Evolutionary conservation across 139 green algal species (phyloP).

Genomic region (Coelastrella sp.): DNA sequence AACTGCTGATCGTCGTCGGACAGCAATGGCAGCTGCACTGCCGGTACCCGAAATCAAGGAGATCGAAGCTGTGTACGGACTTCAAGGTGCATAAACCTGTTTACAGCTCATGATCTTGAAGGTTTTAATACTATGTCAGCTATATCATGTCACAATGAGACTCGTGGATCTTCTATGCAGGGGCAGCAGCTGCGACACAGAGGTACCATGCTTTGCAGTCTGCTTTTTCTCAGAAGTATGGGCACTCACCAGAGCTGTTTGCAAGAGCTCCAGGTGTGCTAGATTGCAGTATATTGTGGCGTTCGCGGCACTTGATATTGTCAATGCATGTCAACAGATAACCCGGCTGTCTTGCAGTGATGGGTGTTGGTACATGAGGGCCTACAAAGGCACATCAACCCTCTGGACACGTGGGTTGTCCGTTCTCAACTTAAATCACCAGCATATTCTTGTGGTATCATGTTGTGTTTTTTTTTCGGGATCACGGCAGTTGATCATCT

Average conservation of each 20-base stretch:
- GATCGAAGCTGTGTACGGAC: constrained; percentile 62
- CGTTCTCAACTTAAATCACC: too few relatives aligned
- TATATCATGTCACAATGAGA: neutral
- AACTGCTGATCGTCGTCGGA: neutral
- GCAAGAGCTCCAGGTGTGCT: constrained; percentile 73
- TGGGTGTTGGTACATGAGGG: too few relatives aligned
- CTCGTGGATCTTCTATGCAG: neutral
- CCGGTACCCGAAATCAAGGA: constrained; percentile 44
- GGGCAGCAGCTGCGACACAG: constrained; percentile 4
- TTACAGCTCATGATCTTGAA: neutral
- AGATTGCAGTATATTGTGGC: neutral
- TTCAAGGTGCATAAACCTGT: constrained; percentile 52
- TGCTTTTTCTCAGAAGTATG: constrained; percentile 69
- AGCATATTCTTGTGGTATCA: too few relatives aligned
- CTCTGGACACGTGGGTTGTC: too few relatives aligned
- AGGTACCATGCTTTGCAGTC: constrained; percentile 58
- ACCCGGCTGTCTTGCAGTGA: too few relatives aligned
- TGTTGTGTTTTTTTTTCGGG: too few relatives aligned
- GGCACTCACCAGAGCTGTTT: constrained; percentile 65
- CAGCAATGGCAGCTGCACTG: constrained; percentile 16
- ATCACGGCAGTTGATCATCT: neutral
- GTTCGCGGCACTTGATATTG: neutral
- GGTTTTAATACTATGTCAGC: neutral
- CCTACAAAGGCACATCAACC: too few relatives aligned
- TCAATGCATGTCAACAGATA: neutral